Evolutionary conservation across 768 basidiomycete genomes (phyloP).

Genomic region (Porphyrellus cyaneotinctus): DNA sequence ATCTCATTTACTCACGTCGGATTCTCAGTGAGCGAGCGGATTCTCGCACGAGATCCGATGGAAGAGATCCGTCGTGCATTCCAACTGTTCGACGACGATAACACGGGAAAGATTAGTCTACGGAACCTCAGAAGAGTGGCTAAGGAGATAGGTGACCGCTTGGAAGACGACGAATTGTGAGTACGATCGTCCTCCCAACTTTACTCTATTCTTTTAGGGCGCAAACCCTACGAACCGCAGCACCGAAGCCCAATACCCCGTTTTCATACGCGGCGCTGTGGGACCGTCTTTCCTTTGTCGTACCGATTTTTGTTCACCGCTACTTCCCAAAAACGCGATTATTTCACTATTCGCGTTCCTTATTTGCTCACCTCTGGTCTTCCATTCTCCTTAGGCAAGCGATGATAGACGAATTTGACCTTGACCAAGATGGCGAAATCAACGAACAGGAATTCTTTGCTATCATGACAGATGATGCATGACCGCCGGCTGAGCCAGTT

Average conservation of each 20-base stretch:
- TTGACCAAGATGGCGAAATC: conserved; percentile 97
- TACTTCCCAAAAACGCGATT: conserved; percentile 15
- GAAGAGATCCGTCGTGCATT: conserved; percentile 96
- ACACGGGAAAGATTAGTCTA: conserved; percentile 90
- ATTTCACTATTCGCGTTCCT: conserved; percentile 13
- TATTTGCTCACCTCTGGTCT: conserved; percentile 32
- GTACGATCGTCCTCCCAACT: conserved; percentile 32
- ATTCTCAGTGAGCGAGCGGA: conserved; percentile 82
- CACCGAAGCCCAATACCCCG: conserved; percentile 26
- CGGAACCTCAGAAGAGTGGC: conserved; percentile 90
- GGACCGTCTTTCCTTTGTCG: conserved; percentile 13
- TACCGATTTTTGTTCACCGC: conserved; percentile 25
- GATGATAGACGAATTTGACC: conserved; percentile 99
- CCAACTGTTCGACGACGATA: conserved; percentile 94
- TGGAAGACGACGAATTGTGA: conserved; percentile 96
- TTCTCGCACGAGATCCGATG: conserved; percentile 91
- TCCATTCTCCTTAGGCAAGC: conserved; percentile 69
- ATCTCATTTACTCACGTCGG: conserved; percentile 18
- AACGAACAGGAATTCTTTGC: conserved; percentile 94
- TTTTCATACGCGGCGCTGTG: conserved; percentile 26
- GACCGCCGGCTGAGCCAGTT: conserved; percentile 8
- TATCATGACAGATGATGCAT: conserved; percentile 94
- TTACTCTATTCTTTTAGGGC: conserved; percentile 14
- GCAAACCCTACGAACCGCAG: conserved; percentile 20
- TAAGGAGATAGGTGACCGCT: conserved; percentile 91